These are phyloP conservation scores for Tuber umbilicatum DNA, from an alignment of 495 filamentous ascomycete genomes.

Conservation along the genomic window DNA sequence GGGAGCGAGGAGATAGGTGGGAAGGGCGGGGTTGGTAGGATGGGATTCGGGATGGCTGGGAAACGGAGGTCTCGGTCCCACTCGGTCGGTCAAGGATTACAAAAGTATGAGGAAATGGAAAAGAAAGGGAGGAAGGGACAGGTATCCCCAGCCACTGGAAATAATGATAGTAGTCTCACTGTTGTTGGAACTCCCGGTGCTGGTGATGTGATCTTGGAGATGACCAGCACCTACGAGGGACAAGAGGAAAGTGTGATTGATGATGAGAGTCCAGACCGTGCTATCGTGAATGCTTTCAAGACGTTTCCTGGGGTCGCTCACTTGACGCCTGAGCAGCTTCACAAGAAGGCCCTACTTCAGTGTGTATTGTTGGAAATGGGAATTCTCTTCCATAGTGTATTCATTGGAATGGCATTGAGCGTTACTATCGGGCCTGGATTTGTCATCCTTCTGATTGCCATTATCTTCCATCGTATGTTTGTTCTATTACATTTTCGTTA, in stretches of 20 bases:
- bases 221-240: constrained; percentile 27
- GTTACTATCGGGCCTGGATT: constrained; percentile 73
- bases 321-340: constrained; percentile 43
- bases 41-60: constrained; percentile 41
- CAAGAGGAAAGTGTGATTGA: constrained; percentile 42
- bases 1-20: constrained; percentile 38
- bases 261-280: constrained; percentile 25
- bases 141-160: not conserved
- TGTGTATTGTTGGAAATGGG: constrained; percentile 75
- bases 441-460: constrained; percentile 71
- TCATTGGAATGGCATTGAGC: constrained; percentile 85
- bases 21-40: constrained; percentile 31
- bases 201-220: constrained; percentile 17
- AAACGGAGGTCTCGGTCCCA: constrained; percentile 35
- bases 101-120: constrained; percentile 29
- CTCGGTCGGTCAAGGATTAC: constrained; percentile 32
- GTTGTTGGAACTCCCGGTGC: constrained; percentile 12
- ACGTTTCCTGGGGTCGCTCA: constrained; percentile 9
- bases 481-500: no score
- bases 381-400: constrained; percentile 79
- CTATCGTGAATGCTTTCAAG: not conserved
- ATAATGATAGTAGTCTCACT: constrained; percentile 15
- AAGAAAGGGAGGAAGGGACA: constrained; percentile 16
- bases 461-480: constrained; percentile 60
- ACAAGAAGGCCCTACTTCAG: constrained; percentile 63